Evolutionary conservation across 208 protist species (phyloP).

Genomic region (Acanthamoeba polyphaga): DNA sequence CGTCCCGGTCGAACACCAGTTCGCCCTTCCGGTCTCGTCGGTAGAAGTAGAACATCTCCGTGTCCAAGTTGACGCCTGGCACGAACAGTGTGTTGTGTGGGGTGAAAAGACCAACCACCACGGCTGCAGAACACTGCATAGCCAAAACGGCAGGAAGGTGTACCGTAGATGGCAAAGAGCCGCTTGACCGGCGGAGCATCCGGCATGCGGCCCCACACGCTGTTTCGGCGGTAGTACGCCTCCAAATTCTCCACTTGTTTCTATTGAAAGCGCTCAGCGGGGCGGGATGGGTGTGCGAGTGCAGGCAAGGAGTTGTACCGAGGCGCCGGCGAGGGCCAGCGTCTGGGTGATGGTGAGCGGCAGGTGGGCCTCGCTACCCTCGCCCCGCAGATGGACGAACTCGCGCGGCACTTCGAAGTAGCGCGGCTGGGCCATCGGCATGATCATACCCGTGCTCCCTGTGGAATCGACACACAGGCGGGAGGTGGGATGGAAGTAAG

Average conservation of each 20-base stretch:
- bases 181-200: slow-evolving; percentile 10
- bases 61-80: slow-evolving; percentile 51
- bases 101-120: too few species aligned
- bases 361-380: neutral
- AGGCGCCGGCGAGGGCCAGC: neutral
- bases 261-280: neutral
- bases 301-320: neutral
- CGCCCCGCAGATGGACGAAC: neutral
- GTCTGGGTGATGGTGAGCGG: slow-evolving; percentile 9
- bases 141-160: too few species aligned
- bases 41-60: slow-evolving; percentile 56
- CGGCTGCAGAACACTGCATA: neutral
- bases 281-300: neutral
- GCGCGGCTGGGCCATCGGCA: neutral
- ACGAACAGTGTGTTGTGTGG: neutral
- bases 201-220: neutral
- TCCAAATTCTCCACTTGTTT: neutral
- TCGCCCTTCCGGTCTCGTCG: neutral
- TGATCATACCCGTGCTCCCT: slow-evolving; percentile 29
- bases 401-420: slow-evolving; percentile 4
- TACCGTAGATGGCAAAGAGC: slow-evolving; percentile 54
- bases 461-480: neutral
- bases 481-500: neutral
- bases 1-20: slow-evolving; percentile 10
- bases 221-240: neutral